Conservation (phyloP, 2,329 filamentous ascomycete species). For the Pseudogymnoascus destructans region DNA sequence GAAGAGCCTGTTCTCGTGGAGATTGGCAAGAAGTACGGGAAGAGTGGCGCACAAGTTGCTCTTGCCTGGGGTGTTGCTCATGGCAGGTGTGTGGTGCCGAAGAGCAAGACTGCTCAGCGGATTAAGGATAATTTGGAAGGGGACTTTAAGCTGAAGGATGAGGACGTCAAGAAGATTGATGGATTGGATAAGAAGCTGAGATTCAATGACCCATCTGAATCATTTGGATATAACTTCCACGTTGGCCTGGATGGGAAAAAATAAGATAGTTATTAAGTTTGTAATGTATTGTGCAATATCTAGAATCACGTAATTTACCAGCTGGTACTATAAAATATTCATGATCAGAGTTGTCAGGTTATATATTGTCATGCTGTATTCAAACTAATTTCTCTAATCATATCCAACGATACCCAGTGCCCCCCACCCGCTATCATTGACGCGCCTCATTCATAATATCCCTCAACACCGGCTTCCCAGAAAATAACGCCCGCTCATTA, state of each 20-base stretch:
- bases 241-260: constrained; percentile 44
- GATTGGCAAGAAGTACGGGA: constrained; percentile 41
- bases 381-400: constrained; percentile 1
- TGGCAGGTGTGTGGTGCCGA: constrained; percentile 49
- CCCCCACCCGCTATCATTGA: not conserved
- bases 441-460: constrained; percentile 64
- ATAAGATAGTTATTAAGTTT: not conserved
- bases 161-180: constrained; percentile 41
- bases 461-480: constrained; percentile 53
- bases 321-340: not conserved
- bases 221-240: constrained; percentile 47
- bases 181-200: constrained; percentile 45
- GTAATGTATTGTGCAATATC: not conserved
- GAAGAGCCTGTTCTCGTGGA: constrained; percentile 42
- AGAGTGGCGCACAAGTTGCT: constrained; percentile 44
- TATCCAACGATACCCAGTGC: not conserved
- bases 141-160: constrained; percentile 44
- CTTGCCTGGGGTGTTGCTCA: constrained; percentile 45
- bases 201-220: constrained; percentile 45
- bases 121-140: constrained; percentile 52
- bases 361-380: constrained; percentile 5
- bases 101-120: constrained; percentile 45
- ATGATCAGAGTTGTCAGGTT: not conserved
- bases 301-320: not conserved
- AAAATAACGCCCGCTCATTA: constrained; percentile 48